Evolutionary conservation across 495 filamentous ascomycete genomes (phyloP).

Genomic region (Apiosordaria backusii): DNA sequence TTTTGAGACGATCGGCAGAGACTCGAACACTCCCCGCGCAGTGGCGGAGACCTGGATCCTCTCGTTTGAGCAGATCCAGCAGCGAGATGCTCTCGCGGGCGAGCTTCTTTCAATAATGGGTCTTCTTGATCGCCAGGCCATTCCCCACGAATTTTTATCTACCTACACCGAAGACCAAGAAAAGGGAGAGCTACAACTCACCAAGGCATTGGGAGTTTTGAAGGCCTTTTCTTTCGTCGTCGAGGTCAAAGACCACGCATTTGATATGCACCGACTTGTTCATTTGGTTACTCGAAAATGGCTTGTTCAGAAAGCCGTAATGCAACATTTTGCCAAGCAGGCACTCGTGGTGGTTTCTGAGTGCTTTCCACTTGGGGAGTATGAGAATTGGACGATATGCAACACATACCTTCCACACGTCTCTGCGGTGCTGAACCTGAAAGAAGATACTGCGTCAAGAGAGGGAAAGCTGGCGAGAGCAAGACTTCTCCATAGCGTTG

Average conservation of each 20-base stretch:
- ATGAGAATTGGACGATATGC: slow-evolving; percentile 38
- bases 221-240: slow-evolving; percentile 42
- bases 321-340: slow-evolving; percentile 29
- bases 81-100: slow-evolving; percentile 35
- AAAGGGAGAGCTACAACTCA: slow-evolving; percentile 25
- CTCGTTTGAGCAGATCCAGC: slow-evolving; percentile 42
- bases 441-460: slow-evolving; percentile 6
- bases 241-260: slow-evolving; percentile 20
- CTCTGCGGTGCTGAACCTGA: slow-evolving; percentile 23
- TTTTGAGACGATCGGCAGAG: slow-evolving; percentile 24
- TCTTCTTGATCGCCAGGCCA: slow-evolving; percentile 41
- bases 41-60: slow-evolving; percentile 37
- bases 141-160: slow-evolving; percentile 37
- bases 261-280: slow-evolving; percentile 46
- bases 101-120: slow-evolving; percentile 46
- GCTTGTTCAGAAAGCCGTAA: slow-evolving; percentile 26
- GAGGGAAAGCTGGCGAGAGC: slow-evolving; percentile 18
- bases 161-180: slow-evolving; percentile 16
- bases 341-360: slow-evolving; percentile 33
- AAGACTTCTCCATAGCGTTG: neutral
- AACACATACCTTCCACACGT: slow-evolving; percentile 39
- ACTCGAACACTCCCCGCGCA: slow-evolving; percentile 31
- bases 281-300: slow-evolving; percentile 46
- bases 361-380: slow-evolving; percentile 33
- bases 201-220: slow-evolving; percentile 37